These are phyloP conservation scores for Phytomonas serpens DNA, from an alignment of 208 protist species.

Conservation along the genomic window DNA sequence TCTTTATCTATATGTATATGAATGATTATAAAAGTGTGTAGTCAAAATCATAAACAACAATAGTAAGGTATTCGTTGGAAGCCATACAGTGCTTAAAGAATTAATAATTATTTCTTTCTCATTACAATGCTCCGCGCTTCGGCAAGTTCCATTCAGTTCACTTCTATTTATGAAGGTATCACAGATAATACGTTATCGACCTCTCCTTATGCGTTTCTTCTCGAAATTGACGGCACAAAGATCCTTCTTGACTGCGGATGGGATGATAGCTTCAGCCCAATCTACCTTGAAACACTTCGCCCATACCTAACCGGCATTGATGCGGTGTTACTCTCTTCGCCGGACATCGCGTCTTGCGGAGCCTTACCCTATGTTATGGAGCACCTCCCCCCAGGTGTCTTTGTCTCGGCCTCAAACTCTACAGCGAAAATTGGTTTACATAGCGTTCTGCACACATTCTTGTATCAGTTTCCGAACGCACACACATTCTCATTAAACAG, in stretches of 20 bases:
- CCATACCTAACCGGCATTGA: constrained; percentile 46
- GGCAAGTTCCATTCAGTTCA: constrained; percentile 25
- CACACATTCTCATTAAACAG: constrained; percentile 25
- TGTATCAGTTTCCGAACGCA: constrained; percentile 71
- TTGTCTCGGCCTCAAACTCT: constrained; percentile 52
- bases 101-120: neutral
- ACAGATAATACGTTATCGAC: constrained; percentile 20
- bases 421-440: constrained; percentile 78
- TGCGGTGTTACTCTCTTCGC: constrained; percentile 70
- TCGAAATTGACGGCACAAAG: constrained; percentile 77
- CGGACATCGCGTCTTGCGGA: constrained; percentile 68
- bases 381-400: constrained; percentile 46
- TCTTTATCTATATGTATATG: neutral
- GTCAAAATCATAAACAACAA: neutral
- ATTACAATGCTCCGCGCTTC: constrained; percentile 34
- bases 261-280: constrained; percentile 49
- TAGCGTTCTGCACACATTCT: constrained; percentile 61
- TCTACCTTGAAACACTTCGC: constrained; percentile 40
- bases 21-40: neutral
- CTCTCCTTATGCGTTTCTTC: constrained; percentile 52
- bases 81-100: neutral
- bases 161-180: constrained; percentile 25
- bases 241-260: constrained; percentile 87
- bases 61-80: neutral
- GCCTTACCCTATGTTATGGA: constrained; percentile 78